Evolutionary conservation across 1,284 basidiomycete species (phyloP).

Genomic region (Ustilago trichophora): DNA sequence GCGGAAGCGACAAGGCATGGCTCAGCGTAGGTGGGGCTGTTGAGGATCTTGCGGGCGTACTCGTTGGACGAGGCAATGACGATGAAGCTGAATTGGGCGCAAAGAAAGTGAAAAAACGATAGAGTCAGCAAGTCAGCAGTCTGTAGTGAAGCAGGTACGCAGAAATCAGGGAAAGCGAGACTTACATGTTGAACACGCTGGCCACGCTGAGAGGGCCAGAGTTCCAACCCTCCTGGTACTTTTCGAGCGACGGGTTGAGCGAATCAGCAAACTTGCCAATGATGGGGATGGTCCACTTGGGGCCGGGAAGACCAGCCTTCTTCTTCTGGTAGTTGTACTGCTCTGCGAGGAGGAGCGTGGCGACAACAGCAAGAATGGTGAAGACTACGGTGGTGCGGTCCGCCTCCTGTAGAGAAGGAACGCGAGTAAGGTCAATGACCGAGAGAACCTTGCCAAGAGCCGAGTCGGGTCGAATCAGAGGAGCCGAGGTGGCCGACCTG

Average conservation of each 20-base stretch:
- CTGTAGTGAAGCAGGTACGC: no score
- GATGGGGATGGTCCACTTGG: conserved; percentile 65
- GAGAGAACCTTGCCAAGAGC: conserved; percentile 37
- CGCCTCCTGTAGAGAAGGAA: conserved; percentile 43
- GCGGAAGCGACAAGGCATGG: conserved; percentile 94
- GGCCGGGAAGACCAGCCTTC: conserved; percentile 61
- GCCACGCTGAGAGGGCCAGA: conserved; percentile 64
- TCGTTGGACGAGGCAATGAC: conserved; percentile 65
- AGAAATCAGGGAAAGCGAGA: background rate
- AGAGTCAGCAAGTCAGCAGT: conserved; percentile 5
- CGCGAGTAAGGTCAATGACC: conserved; percentile 28
- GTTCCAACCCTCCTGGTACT: conserved; percentile 66
- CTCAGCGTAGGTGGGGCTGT: conserved; percentile 64
- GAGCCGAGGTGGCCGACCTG: conserved; percentile 9
- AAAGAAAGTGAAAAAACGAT: background rate
- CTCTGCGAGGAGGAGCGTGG: conserved; percentile 53
- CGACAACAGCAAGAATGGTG: conserved; percentile 51
- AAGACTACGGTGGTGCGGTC: conserved; percentile 51
- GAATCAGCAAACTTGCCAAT: conserved; percentile 66
- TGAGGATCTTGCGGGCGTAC: conserved; percentile 65
- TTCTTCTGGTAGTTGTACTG: conserved; percentile 58
- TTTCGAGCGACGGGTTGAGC: conserved; percentile 62
- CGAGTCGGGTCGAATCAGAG: conserved; percentile 15
- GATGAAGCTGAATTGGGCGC: conserved; percentile 55
- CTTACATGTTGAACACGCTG: conserved; percentile 65